Base-by-base conservation (phyloP, 768 basidiomycete species). In the Calocera cornea region DNA sequence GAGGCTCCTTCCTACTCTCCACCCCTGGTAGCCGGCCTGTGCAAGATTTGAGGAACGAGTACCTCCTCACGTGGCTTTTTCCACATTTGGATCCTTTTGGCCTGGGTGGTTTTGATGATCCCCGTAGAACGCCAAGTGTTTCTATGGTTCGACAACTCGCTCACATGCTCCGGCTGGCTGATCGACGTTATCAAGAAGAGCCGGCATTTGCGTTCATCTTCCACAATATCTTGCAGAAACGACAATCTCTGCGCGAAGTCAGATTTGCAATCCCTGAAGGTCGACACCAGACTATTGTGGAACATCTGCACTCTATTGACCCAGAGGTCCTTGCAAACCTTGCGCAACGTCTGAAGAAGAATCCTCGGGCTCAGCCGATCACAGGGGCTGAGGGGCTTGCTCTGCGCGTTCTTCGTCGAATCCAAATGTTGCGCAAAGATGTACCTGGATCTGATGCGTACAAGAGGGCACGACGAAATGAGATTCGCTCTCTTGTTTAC, bases 11-110 rank as follows among this genome's bases (percentile, higher is more conserved):
- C 19, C 19, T 47, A 24, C 7, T 47, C 8, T 47, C 44, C 5
- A 19, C 8, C 8, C 7, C 7, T 8, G 44, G 44, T 8, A 47
- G 24, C 44, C 16, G 19, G 19, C 8, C 44, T 3, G 19, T 47
- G 5, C 44, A 78, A 70, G 77, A 80, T 65, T 80, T 78, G 70
- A 69, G 68, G 34, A 78, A 81, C 68, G 76, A 76, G 1, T 5
- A 40, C 7, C 40, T 81, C 17, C 78, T 82, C 54, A 79, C 80
- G 0, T 74, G 72, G 68, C 75, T 79, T 14, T 81, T 78, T 71
- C 80, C 80, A 1, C 78, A 79, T 0, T 65, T 83, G 0, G 81
- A 77, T 72, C 80, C 80, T 0, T 81, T 76, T 71, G 79, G 81
- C 0, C 68, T 77, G 24, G 80, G 81, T 1, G 80, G 80, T 1